Base-by-base conservation (phyloP, 2,329 filamentous ascomycete genomes). In the Parastagonospora avenae region DNA sequence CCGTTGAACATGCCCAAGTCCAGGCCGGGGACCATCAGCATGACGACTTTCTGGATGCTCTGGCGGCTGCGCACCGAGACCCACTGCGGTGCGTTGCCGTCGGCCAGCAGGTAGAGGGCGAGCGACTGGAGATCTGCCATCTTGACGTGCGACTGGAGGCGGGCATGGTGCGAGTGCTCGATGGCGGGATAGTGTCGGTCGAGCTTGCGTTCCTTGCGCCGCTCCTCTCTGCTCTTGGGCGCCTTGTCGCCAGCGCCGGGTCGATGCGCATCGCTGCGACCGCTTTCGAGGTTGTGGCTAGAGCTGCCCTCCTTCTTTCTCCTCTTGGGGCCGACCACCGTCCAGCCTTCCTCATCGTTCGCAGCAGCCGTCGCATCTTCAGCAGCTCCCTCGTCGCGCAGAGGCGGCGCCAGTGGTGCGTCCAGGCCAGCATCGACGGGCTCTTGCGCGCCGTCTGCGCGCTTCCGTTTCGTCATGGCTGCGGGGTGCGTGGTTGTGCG, bases 11-110 rank as follows among this genome's bases (percentile, higher is more conserved):
- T 94, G 55, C 86, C 89, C 65, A 91, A 84, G 69, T 97, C 93
- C 19, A 99, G 77, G 0, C 94, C 94, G 9, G 94, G 94, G 9
- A 97, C 86, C 89, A 97, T 93, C 59, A 99, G 78, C 35, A 90
- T 84, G 28, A 97, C 92, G 28, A 95, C 88, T 75, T 94, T 95
- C 49, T 77, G 76, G 35, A 87, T 79, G 52, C 78, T 76, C 14
- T 73, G 74, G 38, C 81, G 81, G 66, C 86, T 80, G 54, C 78
- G 79, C 50, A 87, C 75, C 28, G 83, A 81, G 12, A 85, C 80
- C 84, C 84, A 87, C 64, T 85, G 82, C n/a, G 85, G 85, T 24
- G 82, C 80, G 29, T 79, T 74, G 9, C 70, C 73, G 62, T 86
- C 84, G n/a, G 83, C 82, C 47, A 87, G 79, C 54, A 85, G 75